Base-by-base conservation (phyloP, 2,329 filamentous ascomycete species). In the Talaromyces rugulosus region DNA sequence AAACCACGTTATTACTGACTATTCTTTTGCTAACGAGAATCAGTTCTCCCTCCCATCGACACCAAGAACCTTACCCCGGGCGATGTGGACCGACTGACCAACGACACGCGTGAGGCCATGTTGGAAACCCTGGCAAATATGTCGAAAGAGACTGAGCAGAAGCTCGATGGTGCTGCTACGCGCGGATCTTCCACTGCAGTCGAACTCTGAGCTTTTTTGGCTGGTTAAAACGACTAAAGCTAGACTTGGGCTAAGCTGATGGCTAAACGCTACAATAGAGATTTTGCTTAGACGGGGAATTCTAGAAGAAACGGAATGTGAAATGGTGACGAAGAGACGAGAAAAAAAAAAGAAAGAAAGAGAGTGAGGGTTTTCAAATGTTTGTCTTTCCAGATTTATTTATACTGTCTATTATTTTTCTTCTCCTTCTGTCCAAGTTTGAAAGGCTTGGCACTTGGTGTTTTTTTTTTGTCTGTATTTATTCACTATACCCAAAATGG, bases 41-140 rank as follows among this genome's bases (percentile, higher is more conserved):
- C 34, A 91, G 91, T 96, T 27, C 81, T 96, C 59, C 86, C 90
- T 69, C 91, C 92, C 2, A 92, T 97, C 64, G 82, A 86, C 56
- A 97, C 92, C 11, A 83, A 85, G 66, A 86, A 86, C 59, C 82
- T 96, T 66, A 90, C 85, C 18, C 64, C 89, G 28, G 87, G 87
- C 58, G 92, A 96, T 73, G 91, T 96, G 59, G 89, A 95, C 67
- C 83, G 85, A 63, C 80, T 96, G 52, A 83, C 88, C 57, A 81
- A 82, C 60, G 83, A 83, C 59, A 91, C 89, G 2, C 84, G 88
- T 61, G 88, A 92, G 23, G 76, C 87, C 58, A 96, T 96, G 92
- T 82, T 93, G 65, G 82, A 83, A 66, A 89, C 75, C 58, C 67
- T 85, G 18, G 70, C 75, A 55, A 75, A 75, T 34, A 74, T 85